Base-by-base conservation (phyloP, 2,329 filamentous ascomycete genomes). In the Xylariaceae sp. region DNA sequence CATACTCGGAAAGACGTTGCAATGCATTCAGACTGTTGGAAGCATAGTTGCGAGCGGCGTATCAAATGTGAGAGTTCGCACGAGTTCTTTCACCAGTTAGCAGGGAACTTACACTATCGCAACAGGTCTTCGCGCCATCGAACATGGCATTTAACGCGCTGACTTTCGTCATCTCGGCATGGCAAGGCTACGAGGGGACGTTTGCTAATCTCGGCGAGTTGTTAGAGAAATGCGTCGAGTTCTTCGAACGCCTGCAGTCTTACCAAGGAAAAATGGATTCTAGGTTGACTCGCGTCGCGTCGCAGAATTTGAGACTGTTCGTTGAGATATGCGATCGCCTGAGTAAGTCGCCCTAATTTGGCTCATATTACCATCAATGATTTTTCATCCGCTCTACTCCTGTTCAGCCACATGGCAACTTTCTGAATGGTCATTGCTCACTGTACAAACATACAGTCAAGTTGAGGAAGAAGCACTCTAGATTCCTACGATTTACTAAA, bases 111-210 rank as follows among this genome's bases (percentile, higher is more conserved):
- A 56, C 16, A 58, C 55, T 33, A 38, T 40, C 18, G 22, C 18
- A 33, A 45, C 39, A 69, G 65, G 67, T 66, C 43, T 71, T 71
- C 40, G 68, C 60, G 16, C 68, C 68, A 7, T 61, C 68, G 10
- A 59, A 62, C 10, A 68, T 65, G 57, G 70, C 67, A 51, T 71
- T 65, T 42, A 69, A 65, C 53, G 68, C 68, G n/a, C 63, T 71
- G 16, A 69, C 66, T 11, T 71, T 69, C 48, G 68, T 69, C 47
- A 66, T 71, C 16, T 58, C 62, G 49, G 68, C 67, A 16, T 71
- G 68, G 67, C 62, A 66, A 47, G 65, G 65, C 11, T 70, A 69
- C 50, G 63, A 68, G 41, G 67, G 66, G 42, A 67, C 68, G 5
- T 68, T 71, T 14, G 65, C 63, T 33, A 69, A 66, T 33, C 62